These are phyloP conservation scores for Neurospora sp. DNA, from an alignment of 495 filamentous ascomycete genomes.

Conservation along the genomic window DNA sequence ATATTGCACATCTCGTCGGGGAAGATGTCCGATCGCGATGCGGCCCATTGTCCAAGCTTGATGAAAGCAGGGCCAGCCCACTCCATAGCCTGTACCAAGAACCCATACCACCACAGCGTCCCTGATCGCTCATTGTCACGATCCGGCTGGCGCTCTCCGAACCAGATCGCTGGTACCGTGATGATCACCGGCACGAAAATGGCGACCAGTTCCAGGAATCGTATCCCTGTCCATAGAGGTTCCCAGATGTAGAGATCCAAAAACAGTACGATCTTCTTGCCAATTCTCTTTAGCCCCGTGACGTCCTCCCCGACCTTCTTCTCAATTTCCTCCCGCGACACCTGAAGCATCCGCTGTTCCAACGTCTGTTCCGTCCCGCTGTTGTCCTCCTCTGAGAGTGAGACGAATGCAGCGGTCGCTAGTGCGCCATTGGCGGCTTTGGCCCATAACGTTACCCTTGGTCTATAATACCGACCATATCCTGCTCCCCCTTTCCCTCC, in stretches of 20 bases:
- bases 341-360: conserved; percentile 78
- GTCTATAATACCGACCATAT: conserved; percentile 9
- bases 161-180: conserved; percentile 69
- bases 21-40: conserved; percentile 94
- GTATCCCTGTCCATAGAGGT: conserved; percentile 75
- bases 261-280: conserved; percentile 47
- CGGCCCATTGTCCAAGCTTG: conserved; percentile 99
- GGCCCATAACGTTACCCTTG: background rate
- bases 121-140: conserved; percentile 62
- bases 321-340: conserved; percentile 63
- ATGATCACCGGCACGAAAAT: conserved; percentile 89
- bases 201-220: conserved; percentile 72
- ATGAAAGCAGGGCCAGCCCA: conserved; percentile 93
- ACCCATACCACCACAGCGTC: conserved; percentile 90
- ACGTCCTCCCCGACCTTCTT: conserved; percentile 53
- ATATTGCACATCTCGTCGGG: conserved; percentile 83
- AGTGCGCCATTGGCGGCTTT: conserved; percentile 39
- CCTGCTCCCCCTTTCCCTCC: background rate
- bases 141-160: conserved; percentile 51
- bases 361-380: conserved; percentile 52
- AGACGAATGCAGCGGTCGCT: conserved; percentile 53
- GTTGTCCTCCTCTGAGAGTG: conserved; percentile 56
- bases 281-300: conserved; percentile 42
- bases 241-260: conserved; percentile 70
- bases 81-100: conserved; percentile 86